phyloP scores from a whole-genome alignment of 2,329 filamentous ascomycete species.

The Rhinocladiella mackenziei region DNA sequence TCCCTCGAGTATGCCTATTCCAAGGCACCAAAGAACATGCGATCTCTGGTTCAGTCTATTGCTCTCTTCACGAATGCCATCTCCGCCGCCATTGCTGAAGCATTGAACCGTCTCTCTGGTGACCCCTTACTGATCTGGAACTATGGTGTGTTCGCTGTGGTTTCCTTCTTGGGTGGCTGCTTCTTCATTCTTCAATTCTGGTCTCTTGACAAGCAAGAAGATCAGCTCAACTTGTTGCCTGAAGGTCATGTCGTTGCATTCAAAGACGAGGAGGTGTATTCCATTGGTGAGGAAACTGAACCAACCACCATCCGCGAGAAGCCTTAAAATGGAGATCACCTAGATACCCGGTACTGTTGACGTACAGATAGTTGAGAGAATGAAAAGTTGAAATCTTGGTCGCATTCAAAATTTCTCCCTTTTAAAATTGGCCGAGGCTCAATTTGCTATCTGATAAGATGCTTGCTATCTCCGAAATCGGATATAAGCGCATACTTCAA shows the following conservation, averaged over 20 bases:
- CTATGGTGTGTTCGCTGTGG: conserved; percentile 60
- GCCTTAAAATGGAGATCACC: not conserved
- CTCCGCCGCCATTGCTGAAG: conserved; percentile 66
- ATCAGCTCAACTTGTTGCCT: conserved; percentile 54
- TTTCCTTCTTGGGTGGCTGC: conserved; percentile 59
- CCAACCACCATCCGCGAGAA: conserved; percentile 1
- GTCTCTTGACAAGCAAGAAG: conserved; percentile 62
- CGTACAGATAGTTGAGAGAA: too few species aligned
- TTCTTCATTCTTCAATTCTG: conserved; percentile 67
- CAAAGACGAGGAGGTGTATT: conserved; percentile 8
- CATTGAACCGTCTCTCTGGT: conserved; percentile 57
- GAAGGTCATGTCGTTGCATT: conserved; percentile 19
- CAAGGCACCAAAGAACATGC: conserved; percentile 73
- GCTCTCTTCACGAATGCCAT: conserved; percentile 69
- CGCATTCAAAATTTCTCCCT: too few species aligned
- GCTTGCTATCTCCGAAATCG: too few species aligned
- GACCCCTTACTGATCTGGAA: conserved; percentile 70
- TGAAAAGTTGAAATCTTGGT: too few species aligned
- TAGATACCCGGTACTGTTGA: too few species aligned
- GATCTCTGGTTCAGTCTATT: conserved; percentile 64
- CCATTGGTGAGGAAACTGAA: not conserved
- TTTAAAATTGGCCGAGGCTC: too few species aligned
- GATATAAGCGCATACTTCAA: too few species aligned
- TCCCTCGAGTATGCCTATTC: conserved; percentile 70
- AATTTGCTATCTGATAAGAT: too few species aligned